Percentiles rank a stretch among this genome's conserved stretches.
These are phyloP conservation scores for Gossypium trilobum DNA, from an alignment of 441 rosid genomes.

Conservation along the genomic window DNA sequence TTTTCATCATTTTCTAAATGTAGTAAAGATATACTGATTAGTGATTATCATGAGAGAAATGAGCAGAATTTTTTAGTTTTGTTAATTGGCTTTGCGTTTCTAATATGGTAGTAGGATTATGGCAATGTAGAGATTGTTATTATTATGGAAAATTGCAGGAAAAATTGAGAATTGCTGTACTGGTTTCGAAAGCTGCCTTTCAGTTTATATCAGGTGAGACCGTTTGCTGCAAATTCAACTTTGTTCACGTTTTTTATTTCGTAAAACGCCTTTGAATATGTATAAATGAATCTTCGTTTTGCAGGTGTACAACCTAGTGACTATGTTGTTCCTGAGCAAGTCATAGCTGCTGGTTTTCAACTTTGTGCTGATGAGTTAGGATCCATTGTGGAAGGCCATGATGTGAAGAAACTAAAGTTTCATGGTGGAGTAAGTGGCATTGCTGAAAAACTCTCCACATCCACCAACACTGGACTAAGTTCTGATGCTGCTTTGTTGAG, in stretches of 20 bases:
- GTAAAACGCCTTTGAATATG: background rate
- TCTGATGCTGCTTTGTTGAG: slow-evolving; percentile 25
- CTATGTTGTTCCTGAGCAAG: slow-evolving; percentile 58
- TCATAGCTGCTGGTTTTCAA: slow-evolving; percentile 67
- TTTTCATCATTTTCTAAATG: background rate
- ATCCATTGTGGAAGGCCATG: slow-evolving; percentile 70
- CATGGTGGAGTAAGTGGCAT: slow-evolving; percentile 73
- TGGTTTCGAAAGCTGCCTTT: slow-evolving; percentile 83
- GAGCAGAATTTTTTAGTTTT: background rate
- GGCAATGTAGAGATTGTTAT: background rate
- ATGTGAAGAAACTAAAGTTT: slow-evolving; percentile 54
- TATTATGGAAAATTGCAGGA: slow-evolving; percentile 36
- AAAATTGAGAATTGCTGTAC: slow-evolving; percentile 68
- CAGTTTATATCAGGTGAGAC: slow-evolving; percentile 61
- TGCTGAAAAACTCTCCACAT: slow-evolving; percentile 55
- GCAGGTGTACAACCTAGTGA: slow-evolving; percentile 63
- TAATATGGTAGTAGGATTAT: background rate
- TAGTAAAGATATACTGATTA: background rate
- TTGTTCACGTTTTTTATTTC: background rate
- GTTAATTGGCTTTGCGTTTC: background rate
- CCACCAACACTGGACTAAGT: slow-evolving; percentile 42
- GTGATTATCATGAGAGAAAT: too few species aligned
- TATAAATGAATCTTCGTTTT: background rate
- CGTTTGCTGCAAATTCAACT: background rate
- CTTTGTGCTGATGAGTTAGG: slow-evolving; percentile 77